These are phyloP conservation scores for Fusarium fujikuroi DNA, from an alignment of 2,329 filamentous ascomycete species.

Conservation along the genomic window DNA sequence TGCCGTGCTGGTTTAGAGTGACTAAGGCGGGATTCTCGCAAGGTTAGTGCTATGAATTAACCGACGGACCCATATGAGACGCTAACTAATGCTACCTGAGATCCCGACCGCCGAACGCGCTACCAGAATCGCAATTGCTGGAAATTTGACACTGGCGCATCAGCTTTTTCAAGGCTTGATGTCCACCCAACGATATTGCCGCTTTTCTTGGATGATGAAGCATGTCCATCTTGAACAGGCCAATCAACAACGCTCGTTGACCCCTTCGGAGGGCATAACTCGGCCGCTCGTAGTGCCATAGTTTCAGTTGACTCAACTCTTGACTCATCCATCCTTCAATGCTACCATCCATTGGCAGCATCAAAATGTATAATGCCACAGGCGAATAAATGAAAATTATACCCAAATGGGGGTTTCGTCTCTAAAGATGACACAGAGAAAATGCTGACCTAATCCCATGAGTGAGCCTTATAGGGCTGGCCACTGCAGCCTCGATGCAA, in stretches of 20 bases:
- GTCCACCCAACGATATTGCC: rapidly evolving
- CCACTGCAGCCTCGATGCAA: neutral
- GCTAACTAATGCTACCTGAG: neutral
- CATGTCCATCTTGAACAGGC: rapidly evolving
- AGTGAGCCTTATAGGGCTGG: neutral
- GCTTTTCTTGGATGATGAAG: rapidly evolving
- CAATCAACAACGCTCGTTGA: rapidly evolving
- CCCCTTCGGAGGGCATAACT: rapidly evolving
- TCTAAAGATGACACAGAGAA: neutral
- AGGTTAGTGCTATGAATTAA: neutral
- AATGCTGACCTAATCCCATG: constrained; percentile 15
- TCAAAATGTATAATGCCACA: rapidly evolving
- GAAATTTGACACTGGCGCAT: rapidly evolving
- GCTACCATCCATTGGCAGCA: too few species aligned
- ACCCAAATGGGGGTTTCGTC: neutral
- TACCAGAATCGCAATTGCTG: rapidly evolving
- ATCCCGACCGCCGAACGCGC: rapidly evolving
- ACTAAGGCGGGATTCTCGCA: rapidly evolving
- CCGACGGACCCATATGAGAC: rapidly evolving
- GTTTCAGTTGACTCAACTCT: neutral
- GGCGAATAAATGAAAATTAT: neutral
- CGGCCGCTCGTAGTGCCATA: too few species aligned
- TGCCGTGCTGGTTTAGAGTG: neutral
- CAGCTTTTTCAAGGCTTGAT: rapidly evolving
- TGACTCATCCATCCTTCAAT: neutral